Base-by-base conservation (phyloP, 495 filamentous ascomycete species). In the Lophiotrema nucula region DNA sequence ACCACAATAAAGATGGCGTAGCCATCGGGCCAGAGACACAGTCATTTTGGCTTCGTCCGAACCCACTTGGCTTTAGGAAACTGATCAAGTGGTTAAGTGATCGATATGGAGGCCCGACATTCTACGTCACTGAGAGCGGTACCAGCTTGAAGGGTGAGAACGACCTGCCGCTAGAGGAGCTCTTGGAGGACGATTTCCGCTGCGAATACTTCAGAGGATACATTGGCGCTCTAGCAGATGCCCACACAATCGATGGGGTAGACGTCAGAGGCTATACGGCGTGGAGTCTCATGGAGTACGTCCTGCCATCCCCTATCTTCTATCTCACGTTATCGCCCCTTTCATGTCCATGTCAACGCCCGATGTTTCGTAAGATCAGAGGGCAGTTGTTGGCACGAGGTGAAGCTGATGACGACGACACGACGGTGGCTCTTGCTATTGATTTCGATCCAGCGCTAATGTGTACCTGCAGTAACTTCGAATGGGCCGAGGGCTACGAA, bases 121-220 rank as follows among this genome's bases (percentile, higher is more conserved):
- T 92, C 70, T 89, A 88, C 70, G 86, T 90, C 52, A 92, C 88
- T 0, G 88, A 90, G 78, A 90, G 88, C 72, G 87, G 88, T 18
- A 90, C 88, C 2, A 85, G 82, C 58, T 74, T 89, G 65, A 86
- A 88, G 66, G 86, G 86, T 38, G 88, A 90, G 77, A 91, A 87
- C 68, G 86, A 90, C 66, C 68, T 89, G 71, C 73, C 82, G 4
- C 67, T 82, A 22, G 84, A 89, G 33, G 60, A 90, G 74, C 77
- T 88, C 38, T 72, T 90, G 24, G 72, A 89, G 38, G 87, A 89
- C 70, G 83, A 87, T 62, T 89, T 90, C 79, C 77, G 86, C 16
- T 82, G 81, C 42, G 75, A 87, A 64, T 91, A 90, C 74, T 89
- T 88, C 74, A 67, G 80, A 46, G 84, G 81, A 54, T 91, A 93